Conservation (phyloP, 371 early-diverging fungal species). For the Apophysomyces sp. region DNA sequence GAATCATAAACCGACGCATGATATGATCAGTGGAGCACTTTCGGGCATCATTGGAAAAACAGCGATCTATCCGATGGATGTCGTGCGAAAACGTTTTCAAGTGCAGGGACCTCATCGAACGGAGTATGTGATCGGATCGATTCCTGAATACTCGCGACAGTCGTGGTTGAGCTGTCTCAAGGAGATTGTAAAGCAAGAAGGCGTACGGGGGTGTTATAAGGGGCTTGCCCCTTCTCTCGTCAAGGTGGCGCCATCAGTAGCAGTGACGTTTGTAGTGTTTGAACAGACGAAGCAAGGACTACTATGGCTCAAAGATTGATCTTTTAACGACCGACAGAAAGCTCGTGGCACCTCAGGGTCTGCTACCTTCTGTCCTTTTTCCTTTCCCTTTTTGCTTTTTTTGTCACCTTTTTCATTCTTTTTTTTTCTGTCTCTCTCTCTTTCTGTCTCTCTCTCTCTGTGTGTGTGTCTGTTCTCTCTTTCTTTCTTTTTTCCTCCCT, state of each 20-base stretch:
- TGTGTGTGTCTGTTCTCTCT: too few species aligned
- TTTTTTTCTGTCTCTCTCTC: not conserved
- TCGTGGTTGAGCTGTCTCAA: constrained; percentile 56
- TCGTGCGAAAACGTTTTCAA: constrained; percentile 77
- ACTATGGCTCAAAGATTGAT: not conserved
- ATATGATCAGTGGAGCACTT: constrained; percentile 79
- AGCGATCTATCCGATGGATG: constrained; percentile 89
- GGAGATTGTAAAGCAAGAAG: constrained; percentile 74
- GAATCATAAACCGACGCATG: constrained; percentile 46
- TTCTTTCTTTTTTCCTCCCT: not conserved
- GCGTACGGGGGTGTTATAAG: constrained; percentile 81
- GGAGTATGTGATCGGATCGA: constrained; percentile 43
- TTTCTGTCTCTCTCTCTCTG: not conserved
- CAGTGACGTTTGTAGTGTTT: constrained; percentile 86
- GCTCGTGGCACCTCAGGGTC: not conserved
- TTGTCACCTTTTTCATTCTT: not conserved
- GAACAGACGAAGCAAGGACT: constrained; percentile 45
- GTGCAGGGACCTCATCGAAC: constrained; percentile 71
- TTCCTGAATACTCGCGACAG: constrained; percentile 48
- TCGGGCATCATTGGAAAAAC: constrained; percentile 86
- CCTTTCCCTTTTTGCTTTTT: not conserved
- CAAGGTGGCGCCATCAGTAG: constrained; percentile 85
- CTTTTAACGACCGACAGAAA: not conserved
- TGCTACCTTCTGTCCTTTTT: not conserved
- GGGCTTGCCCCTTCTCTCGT: constrained; percentile 83